Base-by-base conservation (phyloP, 2,329 filamentous ascomycete genomes). In the Beauveria brongniartii region DNA sequence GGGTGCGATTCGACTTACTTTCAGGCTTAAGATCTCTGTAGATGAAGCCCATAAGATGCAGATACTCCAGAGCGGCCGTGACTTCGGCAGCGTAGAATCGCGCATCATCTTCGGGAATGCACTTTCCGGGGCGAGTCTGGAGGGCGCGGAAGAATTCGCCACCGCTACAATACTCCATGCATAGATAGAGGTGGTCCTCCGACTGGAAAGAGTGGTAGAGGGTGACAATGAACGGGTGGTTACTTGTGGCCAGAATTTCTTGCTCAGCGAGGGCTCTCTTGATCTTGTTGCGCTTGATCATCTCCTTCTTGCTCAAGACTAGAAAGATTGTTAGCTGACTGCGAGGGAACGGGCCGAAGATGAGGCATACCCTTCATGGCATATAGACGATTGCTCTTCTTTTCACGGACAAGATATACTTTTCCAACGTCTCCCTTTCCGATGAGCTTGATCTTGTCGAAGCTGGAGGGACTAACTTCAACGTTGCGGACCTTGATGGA, bases 281-380 rank as follows among this genome's bases (percentile, higher is more conserved):
- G 78, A 99, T 99, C 83, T 99, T 99, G 81, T 99, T 99, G 62
- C 94, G 89, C 80, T 99, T 99, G 76, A 99, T 99, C 94, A 99
- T 99, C 76, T 99, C 94, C 80, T 97, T 97, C 78, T 99, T 99
- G 82, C 92, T 97, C 75, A 99, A 74, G 6, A 99, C 94, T 97
- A 56, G 56, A 14, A 8, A 53, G 16, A 28, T 34, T 50, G 59
- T 53, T 52, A 40, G 58, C 24, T 57, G 20, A 20, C 48, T 41
- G 22, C 4, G 20, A 8, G 10, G 8, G 43, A 18, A 20, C 24
- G 12, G 8, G 40, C 6, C 20, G 20, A 55, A 5, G 44, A 41
- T 22, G 14, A 30, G 59, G 73, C 81, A 67, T 74, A 97, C 93
- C 93, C 78, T 99, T 99, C 94, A 99, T 99, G 59, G 94, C 94